Evolutionary conservation across 2,329 filamentous ascomycete genomes (phyloP).

Genomic region (Calonectria multiphialidica): DNA sequence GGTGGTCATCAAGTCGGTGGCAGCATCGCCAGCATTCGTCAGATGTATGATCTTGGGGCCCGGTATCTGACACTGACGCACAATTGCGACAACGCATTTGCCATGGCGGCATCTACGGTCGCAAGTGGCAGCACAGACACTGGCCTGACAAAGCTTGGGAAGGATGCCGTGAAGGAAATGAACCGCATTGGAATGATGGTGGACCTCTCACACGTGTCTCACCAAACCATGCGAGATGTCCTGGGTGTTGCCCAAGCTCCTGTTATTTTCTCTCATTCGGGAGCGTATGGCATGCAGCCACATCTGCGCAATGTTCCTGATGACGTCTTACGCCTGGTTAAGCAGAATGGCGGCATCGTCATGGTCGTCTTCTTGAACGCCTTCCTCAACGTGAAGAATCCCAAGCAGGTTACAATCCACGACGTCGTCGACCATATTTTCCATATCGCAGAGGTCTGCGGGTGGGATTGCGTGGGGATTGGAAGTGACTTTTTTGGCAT

Average conservation of each 20-base stretch:
- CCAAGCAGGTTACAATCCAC: conserved; percentile 47
- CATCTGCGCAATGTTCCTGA: conserved; percentile 56
- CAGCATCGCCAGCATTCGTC: conserved; percentile 26
- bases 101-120: conserved; percentile 32
- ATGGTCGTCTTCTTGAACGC: conserved; percentile 55
- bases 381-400: conserved; percentile 46
- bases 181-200: conserved; percentile 52
- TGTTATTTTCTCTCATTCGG: conserved; percentile 49
- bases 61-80: conserved; percentile 45
- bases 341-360: conserved; percentile 52
- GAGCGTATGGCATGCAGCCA: conserved; percentile 39
- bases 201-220: conserved; percentile 47
- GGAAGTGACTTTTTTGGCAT: conserved; percentile 53
- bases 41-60: conserved; percentile 45
- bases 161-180: conserved; percentile 48
- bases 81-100: conserved; percentile 36
- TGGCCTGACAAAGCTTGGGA: conserved; percentile 40
- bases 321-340: conserved; percentile 50
- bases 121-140: conserved; percentile 10
- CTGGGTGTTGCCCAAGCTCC: conserved; percentile 42
- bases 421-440: conserved; percentile 51
- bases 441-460: conserved; percentile 45
- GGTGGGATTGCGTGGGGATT: conserved; percentile 53
- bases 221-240: conserved; percentile 47
- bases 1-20: conserved; percentile 25